phyloP scores from a whole-genome alignment of 192 early-diverging fungal genomes.

The Coemansia sp. region DNA sequence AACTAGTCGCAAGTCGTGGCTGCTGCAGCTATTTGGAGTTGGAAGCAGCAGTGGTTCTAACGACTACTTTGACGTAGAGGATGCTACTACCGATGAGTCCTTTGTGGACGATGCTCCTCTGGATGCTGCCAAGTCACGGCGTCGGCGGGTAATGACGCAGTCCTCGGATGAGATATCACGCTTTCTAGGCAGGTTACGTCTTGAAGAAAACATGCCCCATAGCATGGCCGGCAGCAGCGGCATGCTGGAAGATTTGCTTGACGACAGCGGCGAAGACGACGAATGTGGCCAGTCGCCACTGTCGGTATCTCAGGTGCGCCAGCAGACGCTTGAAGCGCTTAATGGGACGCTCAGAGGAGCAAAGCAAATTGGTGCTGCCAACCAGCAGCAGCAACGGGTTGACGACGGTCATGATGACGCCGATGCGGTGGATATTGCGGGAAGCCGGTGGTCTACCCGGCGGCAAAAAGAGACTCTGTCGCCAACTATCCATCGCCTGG shows the following conservation, averaged over 20 bases:
- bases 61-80: background rate
- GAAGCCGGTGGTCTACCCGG: slow-evolving; percentile 21
- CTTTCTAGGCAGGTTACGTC: slow-evolving; percentile 19
- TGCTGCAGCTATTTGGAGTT: slow-evolving; percentile 31
- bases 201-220: slow-evolving; percentile 13
- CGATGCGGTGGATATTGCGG: background rate
- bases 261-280: slow-evolving; percentile 47
- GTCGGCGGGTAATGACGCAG: slow-evolving; percentile 41
- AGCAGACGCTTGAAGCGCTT: slow-evolving; percentile 47
- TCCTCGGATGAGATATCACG: slow-evolving; percentile 32
- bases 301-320: slow-evolving; percentile 37
- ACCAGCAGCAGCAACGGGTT: background rate
- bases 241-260: slow-evolving; percentile 35
- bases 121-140: background rate
- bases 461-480: slow-evolving; percentile 9
- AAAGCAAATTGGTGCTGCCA: background rate
- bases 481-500: slow-evolving; percentile 18
- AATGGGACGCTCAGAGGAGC: slow-evolving; percentile 29
- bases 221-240: background rate
- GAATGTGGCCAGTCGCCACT: slow-evolving; percentile 25
- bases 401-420: background rate
- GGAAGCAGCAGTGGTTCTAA: background rate
- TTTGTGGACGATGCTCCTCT: slow-evolving; percentile 2
- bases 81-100: background rate
- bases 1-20: slow-evolving; percentile 32